phyloP scores from a whole-genome alignment of 2,329 filamentous ascomycete genomes.

The Diplodia sapinea region DNA sequence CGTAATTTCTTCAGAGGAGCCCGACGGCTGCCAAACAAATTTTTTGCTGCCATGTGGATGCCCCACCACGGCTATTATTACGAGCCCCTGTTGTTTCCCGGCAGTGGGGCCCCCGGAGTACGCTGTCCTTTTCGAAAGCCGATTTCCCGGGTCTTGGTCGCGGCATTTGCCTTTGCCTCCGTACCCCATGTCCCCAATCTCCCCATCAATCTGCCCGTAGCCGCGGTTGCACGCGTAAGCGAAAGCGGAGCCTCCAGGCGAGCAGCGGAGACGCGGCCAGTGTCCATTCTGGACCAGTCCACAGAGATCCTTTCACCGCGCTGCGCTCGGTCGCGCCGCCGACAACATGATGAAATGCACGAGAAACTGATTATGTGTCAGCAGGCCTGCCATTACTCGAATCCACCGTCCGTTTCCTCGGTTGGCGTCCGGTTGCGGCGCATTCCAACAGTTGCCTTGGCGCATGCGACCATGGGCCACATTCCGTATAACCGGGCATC shows the following conservation, averaged over 20 bases:
- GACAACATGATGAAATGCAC: not conserved
- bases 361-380: not conserved
- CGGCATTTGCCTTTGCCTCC: conserved; percentile 11
- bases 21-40: not conserved
- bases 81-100: not conserved
- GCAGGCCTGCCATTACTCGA: not conserved
- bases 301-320: not conserved
- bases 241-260: conserved; percentile 21
- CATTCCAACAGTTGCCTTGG: not conserved
- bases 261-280: not conserved
- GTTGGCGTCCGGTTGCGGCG: conserved; percentile 11
- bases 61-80: not conserved
- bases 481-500: not conserved
- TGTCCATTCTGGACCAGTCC: not conserved
- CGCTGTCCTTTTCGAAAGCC: conserved; percentile 6
- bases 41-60: conserved; percentile 17
- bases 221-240: not conserved
- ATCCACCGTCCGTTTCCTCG: not conserved
- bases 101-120: not conserved
- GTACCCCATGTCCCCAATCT: not conserved
- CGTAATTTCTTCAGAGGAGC: not conserved
- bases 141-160: conserved; percentile 16
- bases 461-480: not conserved
- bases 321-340: not conserved
- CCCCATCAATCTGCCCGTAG: not conserved